These are phyloP conservation scores for Neonectria neomacrospora DNA, from an alignment of 2,329 filamentous ascomycete species.

Conservation along the genomic window DNA sequence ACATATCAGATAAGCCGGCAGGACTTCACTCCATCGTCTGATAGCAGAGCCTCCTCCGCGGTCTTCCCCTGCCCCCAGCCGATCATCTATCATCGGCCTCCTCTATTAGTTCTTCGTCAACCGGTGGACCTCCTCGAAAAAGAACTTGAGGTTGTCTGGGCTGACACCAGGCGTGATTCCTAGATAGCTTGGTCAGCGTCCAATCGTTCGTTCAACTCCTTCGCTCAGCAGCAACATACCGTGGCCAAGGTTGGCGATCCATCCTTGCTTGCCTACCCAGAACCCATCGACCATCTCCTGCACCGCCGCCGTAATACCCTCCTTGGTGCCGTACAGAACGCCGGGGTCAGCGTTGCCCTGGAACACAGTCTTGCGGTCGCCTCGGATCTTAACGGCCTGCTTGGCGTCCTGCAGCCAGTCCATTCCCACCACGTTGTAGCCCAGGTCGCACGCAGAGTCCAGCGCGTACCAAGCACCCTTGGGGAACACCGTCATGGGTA, in stretches of 20 bases:
- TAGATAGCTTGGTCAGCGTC: conserved; percentile 50
- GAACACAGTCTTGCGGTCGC: conserved; percentile 78
- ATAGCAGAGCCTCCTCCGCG: conserved; percentile 6
- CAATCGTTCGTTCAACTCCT: not conserved
- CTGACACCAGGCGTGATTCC: conserved; percentile 95
- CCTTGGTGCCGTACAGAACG: conserved; percentile 85
- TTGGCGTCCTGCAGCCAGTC: conserved; percentile 95
- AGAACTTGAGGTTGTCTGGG: conserved; percentile 92
- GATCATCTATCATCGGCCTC: not conserved
- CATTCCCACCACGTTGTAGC: conserved; percentile 92
- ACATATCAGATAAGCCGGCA: conserved; percentile 20
- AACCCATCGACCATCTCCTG: conserved; percentile 91
- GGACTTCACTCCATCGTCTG: conserved; percentile 6
- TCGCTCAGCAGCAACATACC: conserved; percentile 64
- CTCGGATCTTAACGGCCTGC: conserved; percentile 82
- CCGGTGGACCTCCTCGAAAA: conserved; percentile 90
- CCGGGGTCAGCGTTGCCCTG: conserved; percentile 98
- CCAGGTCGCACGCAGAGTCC: conserved; percentile 85
- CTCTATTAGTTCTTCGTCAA: conserved; percentile 59
- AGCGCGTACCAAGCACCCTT: conserved; percentile 98
- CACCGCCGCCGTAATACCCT: conserved; percentile 84
- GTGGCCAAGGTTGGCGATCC: conserved; percentile 97
- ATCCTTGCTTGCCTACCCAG: conserved; percentile 81
- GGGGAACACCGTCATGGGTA: conserved; percentile 98
- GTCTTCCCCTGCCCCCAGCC: not conserved